These are phyloP conservation scores for Parasitella parasitica DNA, from an alignment of 371 early-diverging fungal genomes.

Conservation along the genomic window DNA sequence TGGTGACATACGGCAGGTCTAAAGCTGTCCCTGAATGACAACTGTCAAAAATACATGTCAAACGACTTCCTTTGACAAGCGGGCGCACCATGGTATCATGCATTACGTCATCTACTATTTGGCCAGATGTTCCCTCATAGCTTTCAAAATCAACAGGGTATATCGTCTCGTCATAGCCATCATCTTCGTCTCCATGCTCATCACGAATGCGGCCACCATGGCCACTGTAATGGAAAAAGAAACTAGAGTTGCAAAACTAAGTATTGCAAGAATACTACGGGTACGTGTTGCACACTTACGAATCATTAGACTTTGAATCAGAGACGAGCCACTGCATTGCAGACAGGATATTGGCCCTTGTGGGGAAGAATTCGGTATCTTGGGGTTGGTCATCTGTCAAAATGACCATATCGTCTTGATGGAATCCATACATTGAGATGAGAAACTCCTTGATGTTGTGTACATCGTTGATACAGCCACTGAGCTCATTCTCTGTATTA, in stretches of 20 bases:
- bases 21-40: constrained; percentile 85
- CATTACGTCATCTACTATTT: constrained; percentile 87
- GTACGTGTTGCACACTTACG: constrained; percentile 38
- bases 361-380: constrained; percentile 69
- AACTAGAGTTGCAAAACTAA: no score
- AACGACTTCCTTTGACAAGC: constrained; percentile 78
- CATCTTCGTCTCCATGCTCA: constrained; percentile 81
- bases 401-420: constrained; percentile 71
- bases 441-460: constrained; percentile 78
- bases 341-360: constrained; percentile 73
- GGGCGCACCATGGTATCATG: constrained; percentile 81
- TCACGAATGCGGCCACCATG: constrained; percentile 81
- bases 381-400: constrained; percentile 84
- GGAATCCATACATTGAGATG: constrained; percentile 61
- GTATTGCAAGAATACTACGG: background rate
- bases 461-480: constrained; percentile 93
- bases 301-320: constrained; percentile 81
- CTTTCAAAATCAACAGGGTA: constrained; percentile 81
- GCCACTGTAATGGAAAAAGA: constrained; percentile 90
- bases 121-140: constrained; percentile 60
- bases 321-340: constrained; percentile 88
- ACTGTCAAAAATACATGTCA: constrained; percentile 87
- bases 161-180: constrained; percentile 65
- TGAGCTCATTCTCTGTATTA: constrained; percentile 63
- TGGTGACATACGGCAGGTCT: constrained; percentile 68